Evolutionary conservation across 2,329 filamentous ascomycete species (phyloP).

Genomic region (Aspergillus pseudonomiae): DNA sequence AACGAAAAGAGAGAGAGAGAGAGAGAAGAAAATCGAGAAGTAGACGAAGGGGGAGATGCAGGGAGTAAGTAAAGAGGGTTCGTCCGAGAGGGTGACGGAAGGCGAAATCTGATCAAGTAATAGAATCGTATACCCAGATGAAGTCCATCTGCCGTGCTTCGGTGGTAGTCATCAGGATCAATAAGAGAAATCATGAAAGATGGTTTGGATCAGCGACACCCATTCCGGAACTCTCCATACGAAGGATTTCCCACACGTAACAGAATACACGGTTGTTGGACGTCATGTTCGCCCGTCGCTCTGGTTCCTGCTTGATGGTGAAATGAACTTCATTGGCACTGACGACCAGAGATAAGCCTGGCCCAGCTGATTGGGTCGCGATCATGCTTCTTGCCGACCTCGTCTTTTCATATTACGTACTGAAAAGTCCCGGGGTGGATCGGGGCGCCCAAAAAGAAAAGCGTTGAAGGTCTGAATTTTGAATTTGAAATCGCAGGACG

Average conservation of each 20-base stretch:
- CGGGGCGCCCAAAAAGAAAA: neutral
- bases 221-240: conserved; percentile 19
- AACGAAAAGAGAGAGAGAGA: neutral
- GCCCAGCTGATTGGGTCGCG: conserved; percentile 32
- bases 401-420: conserved; percentile 38
- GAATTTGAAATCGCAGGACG: neutral
- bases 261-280: conserved; percentile 23
- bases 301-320: conserved; percentile 11
- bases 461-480: neutral
- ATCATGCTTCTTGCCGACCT: conserved; percentile 19
- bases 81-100: neutral
- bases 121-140: conserved; percentile 5
- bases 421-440: conserved; percentile 16
- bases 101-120: conserved; percentile 11
- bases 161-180: conserved; percentile 22
- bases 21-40: neutral
- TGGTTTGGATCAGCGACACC: conserved; percentile 15
- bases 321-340: conserved; percentile 5
- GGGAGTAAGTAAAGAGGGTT: neutral
- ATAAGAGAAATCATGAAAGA: conserved; percentile 17
- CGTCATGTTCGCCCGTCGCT: conserved; percentile 11
- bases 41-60: neutral
- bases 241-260: conserved; percentile 33
- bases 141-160: neutral
- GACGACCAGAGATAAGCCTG: conserved; percentile 32